phyloP scores from a whole-genome alignment of 495 filamentous ascomycete species.

The Bacidia rubella region DNA sequence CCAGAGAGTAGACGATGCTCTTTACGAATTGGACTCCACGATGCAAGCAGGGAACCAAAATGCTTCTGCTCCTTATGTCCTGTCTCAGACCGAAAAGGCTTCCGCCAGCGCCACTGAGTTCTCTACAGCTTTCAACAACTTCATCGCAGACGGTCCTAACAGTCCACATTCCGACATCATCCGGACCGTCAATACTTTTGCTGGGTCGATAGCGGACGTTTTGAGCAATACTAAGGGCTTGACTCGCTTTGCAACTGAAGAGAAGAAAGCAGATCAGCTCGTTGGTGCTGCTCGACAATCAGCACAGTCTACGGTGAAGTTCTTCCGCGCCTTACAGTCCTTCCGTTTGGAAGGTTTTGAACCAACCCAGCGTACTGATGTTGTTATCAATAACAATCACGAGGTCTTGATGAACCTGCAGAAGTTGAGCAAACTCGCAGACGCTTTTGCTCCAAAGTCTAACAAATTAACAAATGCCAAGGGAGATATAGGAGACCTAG shows the following conservation, averaged over 20 bases:
- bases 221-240: constrained; percentile 93
- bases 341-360: constrained; percentile 86
- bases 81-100: constrained; percentile 95
- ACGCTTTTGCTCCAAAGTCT: constrained; percentile 76
- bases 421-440: constrained; percentile 78
- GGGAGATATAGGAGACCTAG: constrained; percentile 84
- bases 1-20: constrained; percentile 85
- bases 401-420: constrained; percentile 88
- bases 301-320: constrained; percentile 78
- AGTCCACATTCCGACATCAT: constrained; percentile 85
- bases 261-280: constrained; percentile 80
- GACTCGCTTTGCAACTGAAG: constrained; percentile 84
- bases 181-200: constrained; percentile 78
- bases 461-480: constrained; percentile 58
- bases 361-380: constrained; percentile 75
- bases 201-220: constrained; percentile 84
- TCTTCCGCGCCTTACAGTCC: constrained; percentile 88
- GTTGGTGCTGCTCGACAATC: constrained; percentile 69
- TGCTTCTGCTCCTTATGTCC: constrained; percentile 85
- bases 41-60: constrained; percentile 99
- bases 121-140: constrained; percentile 93
- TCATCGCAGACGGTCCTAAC: constrained; percentile 91
- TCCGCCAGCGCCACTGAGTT: constrained; percentile 91
- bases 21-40: constrained; percentile 91
- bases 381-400: constrained; percentile 91